phyloP scores from a whole-genome alignment of 495 filamentous ascomycete species.

The Aspergillus incahuasiensis region DNA sequence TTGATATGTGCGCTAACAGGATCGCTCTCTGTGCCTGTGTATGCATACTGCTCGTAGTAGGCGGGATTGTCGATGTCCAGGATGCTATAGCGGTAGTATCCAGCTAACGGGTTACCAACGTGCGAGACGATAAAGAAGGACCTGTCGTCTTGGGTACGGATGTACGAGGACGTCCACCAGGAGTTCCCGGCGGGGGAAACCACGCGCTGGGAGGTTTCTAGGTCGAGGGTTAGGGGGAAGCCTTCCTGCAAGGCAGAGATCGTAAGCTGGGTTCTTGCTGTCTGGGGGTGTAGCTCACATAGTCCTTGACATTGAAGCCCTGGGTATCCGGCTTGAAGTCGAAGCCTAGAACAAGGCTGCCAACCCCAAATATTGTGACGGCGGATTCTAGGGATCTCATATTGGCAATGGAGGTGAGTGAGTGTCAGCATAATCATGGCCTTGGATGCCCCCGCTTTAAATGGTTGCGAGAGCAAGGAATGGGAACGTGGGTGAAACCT shows the following conservation, averaged over 20 bases:
- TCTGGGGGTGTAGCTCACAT: not conserved
- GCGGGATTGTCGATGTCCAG: not conserved
- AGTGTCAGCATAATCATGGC: too few species aligned
- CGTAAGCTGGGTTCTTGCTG: not conserved
- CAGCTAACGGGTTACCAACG: not conserved
- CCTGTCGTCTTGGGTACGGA: not conserved
- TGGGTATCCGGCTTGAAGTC: not conserved
- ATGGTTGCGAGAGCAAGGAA: too few species aligned
- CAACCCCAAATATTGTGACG: too few species aligned
- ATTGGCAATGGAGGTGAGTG: too few species aligned
- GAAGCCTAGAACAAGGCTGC: not conserved
- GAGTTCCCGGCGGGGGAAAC: not conserved
- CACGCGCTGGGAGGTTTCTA: not conserved
- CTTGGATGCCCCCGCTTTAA: too few species aligned
- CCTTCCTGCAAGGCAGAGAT: not conserved
- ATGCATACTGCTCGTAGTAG: not conserved
- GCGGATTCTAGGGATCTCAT: too few species aligned
- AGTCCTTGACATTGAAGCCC: not conserved
- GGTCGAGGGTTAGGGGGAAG: not conserved
- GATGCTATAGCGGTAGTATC: not conserved
- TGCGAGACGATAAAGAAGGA: slow-evolving; percentile 2
- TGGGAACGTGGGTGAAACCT: too few species aligned
- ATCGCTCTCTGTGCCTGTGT: not conserved
- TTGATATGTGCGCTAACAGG: not conserved
- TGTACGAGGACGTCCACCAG: slow-evolving; percentile 7